Conservation (phyloP, 2,329 filamentous ascomycete genomes). For the Ascomycota sp. region DNA sequence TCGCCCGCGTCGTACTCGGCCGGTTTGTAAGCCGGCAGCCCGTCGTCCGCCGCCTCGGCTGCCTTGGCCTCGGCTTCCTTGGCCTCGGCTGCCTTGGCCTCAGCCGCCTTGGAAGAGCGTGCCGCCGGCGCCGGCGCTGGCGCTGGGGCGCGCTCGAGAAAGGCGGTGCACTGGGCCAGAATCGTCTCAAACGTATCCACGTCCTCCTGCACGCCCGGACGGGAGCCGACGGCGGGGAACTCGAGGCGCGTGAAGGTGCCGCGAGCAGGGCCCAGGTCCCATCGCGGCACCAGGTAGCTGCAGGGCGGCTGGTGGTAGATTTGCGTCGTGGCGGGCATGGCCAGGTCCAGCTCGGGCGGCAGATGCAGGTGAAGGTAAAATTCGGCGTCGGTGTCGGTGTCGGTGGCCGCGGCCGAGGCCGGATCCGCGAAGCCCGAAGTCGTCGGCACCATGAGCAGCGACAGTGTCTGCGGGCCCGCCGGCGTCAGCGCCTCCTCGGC, state of each 20-base stretch:
- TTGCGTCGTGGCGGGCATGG: slow-evolving; percentile 84
- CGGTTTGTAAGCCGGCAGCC: slow-evolving; percentile 55
- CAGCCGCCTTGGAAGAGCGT: no score
- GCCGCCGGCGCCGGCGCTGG: slow-evolving; percentile 22
- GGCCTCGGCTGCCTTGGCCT: no score
- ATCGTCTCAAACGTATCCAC: slow-evolving; percentile 95
- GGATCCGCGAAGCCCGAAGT: slow-evolving; percentile 46
- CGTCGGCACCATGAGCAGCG: slow-evolving; percentile 88
- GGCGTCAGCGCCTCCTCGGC: slow-evolving; percentile 65
- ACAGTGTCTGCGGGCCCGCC: slow-evolving; percentile 75
- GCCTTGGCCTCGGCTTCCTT: slow-evolving; percentile 19
- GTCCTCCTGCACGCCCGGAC: slow-evolving; percentile 67
- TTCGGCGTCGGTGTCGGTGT: slow-evolving; percentile 51
- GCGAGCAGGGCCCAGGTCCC: slow-evolving; percentile 75
- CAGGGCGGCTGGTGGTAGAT: slow-evolving; percentile 89
- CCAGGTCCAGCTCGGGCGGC: slow-evolving; percentile 82
- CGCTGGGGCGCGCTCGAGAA: slow-evolving; percentile 64
- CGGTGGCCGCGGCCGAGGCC: slow-evolving; percentile 26
- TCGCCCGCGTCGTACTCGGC: slow-evolving; percentile 61
- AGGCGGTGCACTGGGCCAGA: slow-evolving; percentile 90
- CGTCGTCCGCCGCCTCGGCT: slow-evolving; percentile 20
- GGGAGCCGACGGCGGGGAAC: slow-evolving; percentile 56
- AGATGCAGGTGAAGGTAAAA: slow-evolving; percentile 94
- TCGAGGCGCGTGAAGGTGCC: slow-evolving; percentile 87
- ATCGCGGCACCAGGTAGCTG: slow-evolving; percentile 86